Conservation (phyloP, 129 eudicot genomes). For the Artemisia tridentata region DNA sequence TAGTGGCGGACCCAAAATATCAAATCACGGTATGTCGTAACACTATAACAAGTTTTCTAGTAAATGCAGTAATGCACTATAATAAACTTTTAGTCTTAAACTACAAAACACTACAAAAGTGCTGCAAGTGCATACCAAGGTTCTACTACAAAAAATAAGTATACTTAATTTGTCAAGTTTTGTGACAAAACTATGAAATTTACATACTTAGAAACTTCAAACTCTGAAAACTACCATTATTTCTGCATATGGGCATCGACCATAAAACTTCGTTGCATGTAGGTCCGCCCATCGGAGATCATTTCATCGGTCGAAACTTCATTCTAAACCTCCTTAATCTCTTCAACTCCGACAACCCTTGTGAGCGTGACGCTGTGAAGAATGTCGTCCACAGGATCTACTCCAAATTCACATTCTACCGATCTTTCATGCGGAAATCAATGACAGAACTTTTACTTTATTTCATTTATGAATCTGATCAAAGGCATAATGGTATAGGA, state of each 20-base stretch:
- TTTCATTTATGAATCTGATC: slow-evolving; percentile 50
- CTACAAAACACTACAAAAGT: too few species aligned
- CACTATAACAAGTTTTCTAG: neutral
- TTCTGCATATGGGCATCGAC: too few species aligned
- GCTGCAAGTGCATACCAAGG: neutral
- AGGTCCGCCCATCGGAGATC: slow-evolving; percentile 14
- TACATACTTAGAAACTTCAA: neutral
- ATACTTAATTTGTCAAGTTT: neutral
- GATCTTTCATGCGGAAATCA: slow-evolving; percentile 69
- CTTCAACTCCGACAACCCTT: slow-evolving; percentile 61
- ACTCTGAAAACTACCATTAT: neutral
- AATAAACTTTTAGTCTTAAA: neutral
- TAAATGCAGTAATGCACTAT: neutral
- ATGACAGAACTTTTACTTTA: slow-evolving; percentile 59
- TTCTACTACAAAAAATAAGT: neutral
- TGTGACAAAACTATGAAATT: neutral
- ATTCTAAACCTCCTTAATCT: slow-evolving; percentile 53
- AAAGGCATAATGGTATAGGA: slow-evolving; percentile 62
- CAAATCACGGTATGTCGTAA: slow-evolving; percentile 15
- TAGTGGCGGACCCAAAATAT: slow-evolving; percentile 1
- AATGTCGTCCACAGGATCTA: slow-evolving; percentile 59
- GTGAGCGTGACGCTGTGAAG: slow-evolving; percentile 70
- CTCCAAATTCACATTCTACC: slow-evolving; percentile 53
- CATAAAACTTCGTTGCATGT: neutral
- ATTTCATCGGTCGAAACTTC: slow-evolving; percentile 40